A percentile compares a stretch with the other conserved stretches of the same genome.
phyloP scores from a whole-genome alignment of 148 eudicot genomes.

The Rhododendron griersonianum region DNA sequence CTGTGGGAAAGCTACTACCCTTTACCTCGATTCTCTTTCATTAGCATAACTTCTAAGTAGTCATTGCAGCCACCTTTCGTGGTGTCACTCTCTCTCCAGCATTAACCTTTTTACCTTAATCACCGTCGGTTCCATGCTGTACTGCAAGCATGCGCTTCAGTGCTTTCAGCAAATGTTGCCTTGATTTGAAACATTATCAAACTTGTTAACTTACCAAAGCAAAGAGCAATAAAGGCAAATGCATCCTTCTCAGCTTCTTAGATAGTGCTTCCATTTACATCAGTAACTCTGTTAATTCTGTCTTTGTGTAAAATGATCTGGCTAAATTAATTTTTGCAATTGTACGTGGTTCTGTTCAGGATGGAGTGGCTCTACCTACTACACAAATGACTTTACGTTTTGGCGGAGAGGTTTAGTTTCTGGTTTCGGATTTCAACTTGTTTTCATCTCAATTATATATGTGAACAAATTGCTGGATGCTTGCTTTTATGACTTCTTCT shows the following conservation, averaged over 20 bases:
- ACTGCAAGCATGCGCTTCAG: not conserved
- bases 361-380: conserved; percentile 83
- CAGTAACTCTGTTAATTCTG: not conserved
- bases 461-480: not conserved
- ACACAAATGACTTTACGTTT: conserved; percentile 72
- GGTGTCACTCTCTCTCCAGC: not conserved
- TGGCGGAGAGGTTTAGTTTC: conserved; percentile 85
- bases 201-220: not conserved
- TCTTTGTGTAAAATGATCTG: not conserved
- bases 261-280: not conserved
- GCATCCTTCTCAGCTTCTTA: conserved; percentile 1
- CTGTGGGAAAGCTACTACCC: not conserved
- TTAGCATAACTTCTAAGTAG: not conserved
- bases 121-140: not conserved
- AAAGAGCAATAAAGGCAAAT: not conserved
- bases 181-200: not conserved
- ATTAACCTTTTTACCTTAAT: not conserved
- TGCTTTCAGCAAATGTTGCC: not conserved
- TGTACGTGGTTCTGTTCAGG: conserved; percentile 39
- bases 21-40: not conserved
- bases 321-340: not conserved
- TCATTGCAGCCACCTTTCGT: not conserved
- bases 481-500: not conserved
- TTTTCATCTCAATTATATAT: not conserved
- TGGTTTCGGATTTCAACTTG: conserved; percentile 10